Evolutionary conservation across 2,329 filamentous ascomycete genomes (phyloP), one percentile per base, ranked within the genome.

Genomic region (Neodidymelliopsis sp.): DNA sequence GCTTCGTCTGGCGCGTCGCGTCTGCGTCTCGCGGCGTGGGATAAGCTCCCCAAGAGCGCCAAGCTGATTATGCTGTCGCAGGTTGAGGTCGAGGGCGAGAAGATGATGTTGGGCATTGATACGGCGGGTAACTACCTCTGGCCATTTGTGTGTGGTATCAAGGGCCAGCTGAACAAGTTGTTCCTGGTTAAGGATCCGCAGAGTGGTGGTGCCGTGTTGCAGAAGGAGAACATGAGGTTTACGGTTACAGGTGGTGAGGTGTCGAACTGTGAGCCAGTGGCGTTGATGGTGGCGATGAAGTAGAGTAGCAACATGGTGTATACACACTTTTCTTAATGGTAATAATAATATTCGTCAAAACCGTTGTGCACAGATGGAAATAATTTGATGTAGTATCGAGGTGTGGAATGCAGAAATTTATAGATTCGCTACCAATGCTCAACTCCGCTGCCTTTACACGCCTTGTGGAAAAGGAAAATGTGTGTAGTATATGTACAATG

Each of bases 401-500:
- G n/a, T n/a, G n/a, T n/a, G n/a, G 9, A 28, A 30, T 33, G 19
- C 20, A 27, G 8, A 30, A 24, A 49, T 49, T 49, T 34, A n/a
- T n/a, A 34, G 28, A 38, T 43, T 42, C 38, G 46, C 38, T 49
- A 49, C 28, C 33, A 37, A 49, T 43, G 39, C 46, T 34, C 11
- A 10, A 38, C 31, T 37, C 37, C 25, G n/a, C 11, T 13, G 9
- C 43, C 31, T 4, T 30, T 25, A 27, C 36, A 43, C 40, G 22
- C 38, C 40, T 33, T 16, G 24, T 39, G n/a, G n/a, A n/a, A n/a
- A n/a, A n/a, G n/a, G n/a, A 35, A 49, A 37, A 46, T 43, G 37
- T 49, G 33, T 53, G 30, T 20, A 53, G 42, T 50, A 50, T 57
- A 49, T 54, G 39, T 47, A 53, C 49, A 54, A 36, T n/a, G 28